Conservation (phyloP, 2,329 filamentous ascomycete genomes). For the Dryadomyces sulphureus region DNA sequence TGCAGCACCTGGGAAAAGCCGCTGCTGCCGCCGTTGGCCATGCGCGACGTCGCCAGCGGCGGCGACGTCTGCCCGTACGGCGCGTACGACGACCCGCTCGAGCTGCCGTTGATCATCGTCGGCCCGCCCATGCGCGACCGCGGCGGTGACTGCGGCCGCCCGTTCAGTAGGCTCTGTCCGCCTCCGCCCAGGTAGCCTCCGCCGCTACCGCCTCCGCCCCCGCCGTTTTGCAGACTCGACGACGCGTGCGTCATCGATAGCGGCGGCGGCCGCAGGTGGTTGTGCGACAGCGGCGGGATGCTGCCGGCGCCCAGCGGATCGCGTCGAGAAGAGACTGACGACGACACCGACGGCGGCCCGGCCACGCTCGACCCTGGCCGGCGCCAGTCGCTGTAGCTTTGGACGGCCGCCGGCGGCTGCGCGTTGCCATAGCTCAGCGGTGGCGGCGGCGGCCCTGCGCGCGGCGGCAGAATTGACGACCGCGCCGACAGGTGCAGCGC, state of each 20-base stretch:
- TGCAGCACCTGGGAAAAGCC: conserved; percentile 22
- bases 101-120: not conserved
- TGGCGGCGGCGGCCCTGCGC: conserved; percentile 1
- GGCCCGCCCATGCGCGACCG: conserved; percentile 12
- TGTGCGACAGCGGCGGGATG: conserved; percentile 9
- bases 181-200: conserved; percentile 2
- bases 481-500: not conserved
- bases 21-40: conserved; percentile 19
- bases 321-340: conserved; percentile 1
- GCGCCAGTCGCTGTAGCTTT: conserved; percentile 6
- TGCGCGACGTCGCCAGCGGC: conserved; percentile 17
- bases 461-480: not conserved
- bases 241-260: conserved; percentile 1
- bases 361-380: conserved; percentile 2
- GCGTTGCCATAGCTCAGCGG: conserved; percentile 5
- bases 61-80: conserved; percentile 10
- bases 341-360: not conserved
- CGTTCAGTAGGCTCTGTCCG: conserved; percentile 19
- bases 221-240: not conserved
- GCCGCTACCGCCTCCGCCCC: not conserved
- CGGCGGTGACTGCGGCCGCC: conserved; percentile 33
- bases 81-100: not conserved
- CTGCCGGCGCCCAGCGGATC: conserved; percentile 5
- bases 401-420: conserved; percentile 1
- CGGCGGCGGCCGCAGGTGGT: conserved; percentile 10